These are phyloP conservation scores for Ajuga reptans DNA, from an alignment of 305 asterid genomes.

Conservation along the genomic window DNA sequence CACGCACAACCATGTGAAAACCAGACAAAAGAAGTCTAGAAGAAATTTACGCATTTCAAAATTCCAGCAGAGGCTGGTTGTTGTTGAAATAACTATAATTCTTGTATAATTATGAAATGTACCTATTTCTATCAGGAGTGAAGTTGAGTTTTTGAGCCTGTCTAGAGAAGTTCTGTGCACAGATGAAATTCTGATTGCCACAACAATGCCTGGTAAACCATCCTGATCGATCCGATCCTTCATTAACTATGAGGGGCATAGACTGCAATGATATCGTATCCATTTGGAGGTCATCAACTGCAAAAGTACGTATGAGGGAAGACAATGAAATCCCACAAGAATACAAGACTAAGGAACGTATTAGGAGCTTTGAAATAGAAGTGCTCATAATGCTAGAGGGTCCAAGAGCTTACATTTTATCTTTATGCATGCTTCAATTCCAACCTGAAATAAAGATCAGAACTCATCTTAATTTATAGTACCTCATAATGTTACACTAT, in stretches of 20 bases:
- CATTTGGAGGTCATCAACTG: conserved; percentile 46
- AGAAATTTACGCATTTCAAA: neutral
- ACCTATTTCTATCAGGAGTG: conserved; percentile 38
- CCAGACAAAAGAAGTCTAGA: neutral
- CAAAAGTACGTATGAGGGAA: conserved; percentile 24
- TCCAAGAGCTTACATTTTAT: neutral
- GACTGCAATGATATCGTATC: conserved; percentile 35
- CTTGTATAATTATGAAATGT: neutral
- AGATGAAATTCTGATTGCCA: conserved; percentile 25
- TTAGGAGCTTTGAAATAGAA: neutral
- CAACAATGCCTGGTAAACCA: conserved; percentile 26
- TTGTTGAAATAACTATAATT: too few relatives aligned
- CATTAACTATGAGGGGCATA: conserved; percentile 28
- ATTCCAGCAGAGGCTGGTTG: too few relatives aligned
- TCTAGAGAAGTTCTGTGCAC: conserved; percentile 22
- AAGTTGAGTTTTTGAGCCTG: conserved; percentile 29
- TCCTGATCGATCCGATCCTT: conserved; percentile 25
- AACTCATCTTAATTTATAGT: neutral
- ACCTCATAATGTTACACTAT: neutral
- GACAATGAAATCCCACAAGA: conserved; percentile 9
- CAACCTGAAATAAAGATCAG: neutral
- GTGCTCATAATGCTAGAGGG: neutral
- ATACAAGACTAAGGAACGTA: neutral
- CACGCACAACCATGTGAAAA: neutral
- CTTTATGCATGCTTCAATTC: neutral